A percentile compares a stretch with the other conserved stretches of the same genome.
These are phyloP conservation scores for Laetiporus sulphureus DNA, from an alignment of 1,284 basidiomycete genomes.

Conservation along the genomic window DNA sequence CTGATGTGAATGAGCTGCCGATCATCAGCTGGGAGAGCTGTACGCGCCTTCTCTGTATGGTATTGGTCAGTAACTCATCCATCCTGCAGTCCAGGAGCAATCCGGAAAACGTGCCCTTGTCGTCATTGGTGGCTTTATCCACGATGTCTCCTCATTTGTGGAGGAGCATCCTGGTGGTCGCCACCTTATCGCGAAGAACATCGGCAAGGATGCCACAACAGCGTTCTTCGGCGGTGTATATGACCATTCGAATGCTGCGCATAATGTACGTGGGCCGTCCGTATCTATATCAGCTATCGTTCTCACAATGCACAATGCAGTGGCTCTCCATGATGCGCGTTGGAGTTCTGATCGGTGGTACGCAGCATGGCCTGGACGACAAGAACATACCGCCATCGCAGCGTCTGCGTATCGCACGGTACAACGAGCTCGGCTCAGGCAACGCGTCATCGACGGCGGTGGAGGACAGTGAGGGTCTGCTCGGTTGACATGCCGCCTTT, in stretches of 20 bases:
- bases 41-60: constrained; percentile 30
- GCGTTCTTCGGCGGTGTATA: constrained; percentile 95
- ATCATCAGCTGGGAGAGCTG: constrained; percentile 85
- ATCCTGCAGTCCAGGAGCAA: constrained; percentile 63
- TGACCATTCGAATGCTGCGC: constrained; percentile 90
- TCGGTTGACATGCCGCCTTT: too few relatives aligned
- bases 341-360: constrained; percentile 77
- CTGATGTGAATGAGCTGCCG: constrained; percentile 69
- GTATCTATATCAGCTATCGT: neutral
- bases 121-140: constrained; percentile 88
- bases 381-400: constrained; percentile 62
- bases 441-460: constrained; percentile 32
- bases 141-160: constrained; percentile 82
- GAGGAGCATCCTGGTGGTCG: constrained; percentile 86
- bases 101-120: constrained; percentile 71
- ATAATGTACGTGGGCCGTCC: constrained; percentile 50
- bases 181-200: constrained; percentile 58
- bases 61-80: neutral
- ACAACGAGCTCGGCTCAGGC: constrained; percentile 53
- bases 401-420: constrained; percentile 60
- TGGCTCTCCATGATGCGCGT: constrained; percentile 88
- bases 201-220: constrained; percentile 81
- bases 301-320: constrained; percentile 23
- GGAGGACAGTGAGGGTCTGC: constrained; percentile 33
- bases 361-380: constrained; percentile 57